Conservation (phyloP, 768 basidiomycete genomes). For the Pseudohyphozyma bogoriensis region DNA sequence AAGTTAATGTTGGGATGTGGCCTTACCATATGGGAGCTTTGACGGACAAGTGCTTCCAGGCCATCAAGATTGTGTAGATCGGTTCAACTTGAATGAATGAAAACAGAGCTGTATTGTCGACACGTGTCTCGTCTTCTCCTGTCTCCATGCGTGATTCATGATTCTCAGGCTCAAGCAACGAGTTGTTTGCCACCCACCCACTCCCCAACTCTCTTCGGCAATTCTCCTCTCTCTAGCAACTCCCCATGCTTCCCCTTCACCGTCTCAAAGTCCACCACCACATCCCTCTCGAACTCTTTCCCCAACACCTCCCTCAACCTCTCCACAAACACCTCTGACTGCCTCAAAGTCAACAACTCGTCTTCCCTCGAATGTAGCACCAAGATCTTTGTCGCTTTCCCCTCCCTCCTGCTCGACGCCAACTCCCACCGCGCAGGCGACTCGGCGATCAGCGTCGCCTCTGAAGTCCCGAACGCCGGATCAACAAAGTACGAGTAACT, state of each 20-base stretch:
- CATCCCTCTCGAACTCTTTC: background rate
- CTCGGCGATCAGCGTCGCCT: background rate
- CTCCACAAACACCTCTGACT: slow-evolving; percentile 22
- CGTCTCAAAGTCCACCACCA: slow-evolving; percentile 25
- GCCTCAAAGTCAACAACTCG: slow-evolving; percentile 27
- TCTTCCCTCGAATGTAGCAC: slow-evolving; percentile 31
- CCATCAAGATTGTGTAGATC: too few relatives aligned
- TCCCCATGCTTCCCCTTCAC: slow-evolving; percentile 28
- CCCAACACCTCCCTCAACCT: slow-evolving; percentile 5
- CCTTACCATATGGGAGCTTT: too few relatives aligned
- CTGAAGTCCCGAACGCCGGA: slow-evolving; percentile 25
- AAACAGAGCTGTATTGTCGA: too few relatives aligned
- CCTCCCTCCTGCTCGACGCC: background rate
- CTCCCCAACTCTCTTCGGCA: too few relatives aligned
- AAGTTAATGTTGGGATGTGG: too few relatives aligned
- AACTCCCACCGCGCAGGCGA: slow-evolving; percentile 19
- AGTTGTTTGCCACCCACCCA: too few relatives aligned
- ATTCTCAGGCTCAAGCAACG: too few relatives aligned
- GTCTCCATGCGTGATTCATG: too few relatives aligned
- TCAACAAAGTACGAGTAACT: slow-evolving; percentile 27
- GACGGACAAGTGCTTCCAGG: too few relatives aligned
- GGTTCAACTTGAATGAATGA: too few relatives aligned
- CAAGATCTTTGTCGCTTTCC: slow-evolving; percentile 2
- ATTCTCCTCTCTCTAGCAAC: slow-evolving; percentile 25
- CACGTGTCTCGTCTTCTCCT: too few relatives aligned